Percentiles rank a stretch among this genome's conserved stretches.
These are phyloP conservation scores for Fistulifera solaris DNA, from an alignment of 108 stramenopile genomes.

Conservation along the genomic window DNA sequence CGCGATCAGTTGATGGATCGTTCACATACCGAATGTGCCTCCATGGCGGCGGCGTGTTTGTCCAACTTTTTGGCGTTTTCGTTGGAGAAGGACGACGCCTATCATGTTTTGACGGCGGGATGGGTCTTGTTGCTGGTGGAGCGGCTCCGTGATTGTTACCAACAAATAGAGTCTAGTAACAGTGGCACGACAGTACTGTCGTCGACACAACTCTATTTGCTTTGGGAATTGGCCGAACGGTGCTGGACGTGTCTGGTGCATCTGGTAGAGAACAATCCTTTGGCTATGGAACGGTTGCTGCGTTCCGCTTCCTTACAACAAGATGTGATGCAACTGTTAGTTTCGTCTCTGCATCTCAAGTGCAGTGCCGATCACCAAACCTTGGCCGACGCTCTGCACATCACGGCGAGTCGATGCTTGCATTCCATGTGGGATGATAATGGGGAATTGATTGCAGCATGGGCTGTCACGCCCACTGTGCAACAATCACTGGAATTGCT, in stretches of 20 bases:
- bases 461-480: not conserved
- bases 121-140: constrained; percentile 29
- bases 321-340: constrained; percentile 1
- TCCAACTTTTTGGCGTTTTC: constrained; percentile 39
- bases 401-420: constrained; percentile 38
- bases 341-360: constrained; percentile 1
- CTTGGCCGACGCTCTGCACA: constrained; percentile 8
- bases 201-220: constrained; percentile 2
- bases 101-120: constrained; percentile 13
- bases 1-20: constrained; percentile 54
- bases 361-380: not conserved
- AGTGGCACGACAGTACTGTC: constrained; percentile 5
- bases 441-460: constrained; percentile 11
- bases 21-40: constrained; percentile 51
- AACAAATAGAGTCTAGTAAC: not conserved
- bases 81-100: not conserved
- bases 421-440: constrained; percentile 72
- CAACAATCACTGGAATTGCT: not conserved
- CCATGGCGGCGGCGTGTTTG: constrained; percentile 54
- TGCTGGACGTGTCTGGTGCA: constrained; percentile 21
- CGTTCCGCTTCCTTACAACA: not conserved
- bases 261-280: constrained; percentile 31
- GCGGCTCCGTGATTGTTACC: constrained; percentile 15
- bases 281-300: constrained; percentile 22
- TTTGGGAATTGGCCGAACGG: constrained; percentile 26